Conservation (phyloP, 768 basidiomycete species). For the Boletus subparvulus region DNA sequence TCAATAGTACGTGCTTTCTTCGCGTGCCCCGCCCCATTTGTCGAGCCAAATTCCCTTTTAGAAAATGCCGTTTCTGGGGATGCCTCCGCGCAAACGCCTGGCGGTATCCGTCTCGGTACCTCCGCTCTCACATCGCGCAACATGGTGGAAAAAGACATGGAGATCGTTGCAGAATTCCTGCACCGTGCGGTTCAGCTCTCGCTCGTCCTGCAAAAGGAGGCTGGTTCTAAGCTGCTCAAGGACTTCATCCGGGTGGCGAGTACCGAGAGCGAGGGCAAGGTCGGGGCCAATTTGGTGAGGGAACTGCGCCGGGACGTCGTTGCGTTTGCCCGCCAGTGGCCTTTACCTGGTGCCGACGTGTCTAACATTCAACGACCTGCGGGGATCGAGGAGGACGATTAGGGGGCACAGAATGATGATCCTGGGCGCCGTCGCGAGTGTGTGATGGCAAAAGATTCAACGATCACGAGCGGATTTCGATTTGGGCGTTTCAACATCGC, state of each 20-base stretch:
- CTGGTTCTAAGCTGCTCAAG: constrained; percentile 91
- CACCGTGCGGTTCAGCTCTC: constrained; percentile 94
- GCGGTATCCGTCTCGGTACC: constrained; percentile 95
- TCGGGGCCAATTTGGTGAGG: constrained; percentile 67
- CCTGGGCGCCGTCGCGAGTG: background rate
- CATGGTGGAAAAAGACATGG: constrained; percentile 87
- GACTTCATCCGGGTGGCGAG: constrained; percentile 89
- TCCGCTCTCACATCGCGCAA: constrained; percentile 92
- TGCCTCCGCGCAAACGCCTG: constrained; percentile 91
- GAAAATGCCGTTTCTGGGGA: constrained; percentile 98
- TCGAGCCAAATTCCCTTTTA: constrained; percentile 24
- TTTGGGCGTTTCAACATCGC: constrained; percentile 36
- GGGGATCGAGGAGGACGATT: constrained; percentile 59
- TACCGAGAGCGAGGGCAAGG: constrained; percentile 62
- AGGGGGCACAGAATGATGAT: constrained; percentile 3
- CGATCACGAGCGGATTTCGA: constrained; percentile 37
- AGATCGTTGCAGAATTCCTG: constrained; percentile 84
- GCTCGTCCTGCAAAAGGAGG: constrained; percentile 87
- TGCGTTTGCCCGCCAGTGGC: constrained; percentile 83
- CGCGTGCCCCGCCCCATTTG: background rate
- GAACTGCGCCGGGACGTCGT: constrained; percentile 79
- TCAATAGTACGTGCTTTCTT: constrained; percentile 68
- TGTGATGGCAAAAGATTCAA: constrained; percentile 52
- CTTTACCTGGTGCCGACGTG: constrained; percentile 81
- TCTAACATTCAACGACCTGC: constrained; percentile 52